Percentiles rank a stretch among this genome's conserved stretches.
Conservation (phyloP, 257 asterid genomes). For the Scutellaria baicalensis region DNA sequence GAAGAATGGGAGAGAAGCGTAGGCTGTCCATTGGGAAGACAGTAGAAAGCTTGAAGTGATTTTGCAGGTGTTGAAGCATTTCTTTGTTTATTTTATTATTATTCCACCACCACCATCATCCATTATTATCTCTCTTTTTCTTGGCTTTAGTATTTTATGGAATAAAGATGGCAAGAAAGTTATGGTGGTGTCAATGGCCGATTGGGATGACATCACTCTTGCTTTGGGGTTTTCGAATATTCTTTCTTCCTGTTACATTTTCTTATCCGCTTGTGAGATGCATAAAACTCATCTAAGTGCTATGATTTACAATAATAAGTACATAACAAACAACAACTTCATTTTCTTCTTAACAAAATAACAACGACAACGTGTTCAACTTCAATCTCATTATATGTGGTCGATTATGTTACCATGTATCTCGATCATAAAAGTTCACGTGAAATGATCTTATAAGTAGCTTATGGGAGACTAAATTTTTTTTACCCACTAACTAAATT, state of each 20-base stretch:
- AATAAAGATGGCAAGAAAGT: neutral
- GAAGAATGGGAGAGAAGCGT: conserved; percentile 16
- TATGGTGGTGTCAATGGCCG: neutral
- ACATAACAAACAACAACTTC: too few species aligned
- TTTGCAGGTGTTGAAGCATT: neutral
- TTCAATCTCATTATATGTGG: too few species aligned
- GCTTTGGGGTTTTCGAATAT: conserved; percentile 18
- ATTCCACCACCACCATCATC: neutral
- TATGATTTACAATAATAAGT: too few species aligned
- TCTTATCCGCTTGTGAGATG: too few species aligned
- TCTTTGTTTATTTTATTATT: neutral
- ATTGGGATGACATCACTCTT: conserved; percentile 7
- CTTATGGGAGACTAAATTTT: too few species aligned
- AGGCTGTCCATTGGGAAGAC: conserved; percentile 33
- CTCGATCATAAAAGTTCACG: too few species aligned
- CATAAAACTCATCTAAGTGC: too few species aligned
- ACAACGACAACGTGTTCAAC: too few species aligned
- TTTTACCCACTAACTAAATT: too few species aligned
- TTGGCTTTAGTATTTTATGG: conserved; percentile 1
- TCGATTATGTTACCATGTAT: too few species aligned
- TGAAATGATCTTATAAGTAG: too few species aligned
- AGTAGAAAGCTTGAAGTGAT: neutral
- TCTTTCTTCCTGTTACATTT: neutral
- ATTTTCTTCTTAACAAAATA: too few species aligned
- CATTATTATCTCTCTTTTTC: neutral